phyloP scores from a whole-genome alignment of 2,329 filamentous ascomycete genomes.

The Alternaria sp. region DNA sequence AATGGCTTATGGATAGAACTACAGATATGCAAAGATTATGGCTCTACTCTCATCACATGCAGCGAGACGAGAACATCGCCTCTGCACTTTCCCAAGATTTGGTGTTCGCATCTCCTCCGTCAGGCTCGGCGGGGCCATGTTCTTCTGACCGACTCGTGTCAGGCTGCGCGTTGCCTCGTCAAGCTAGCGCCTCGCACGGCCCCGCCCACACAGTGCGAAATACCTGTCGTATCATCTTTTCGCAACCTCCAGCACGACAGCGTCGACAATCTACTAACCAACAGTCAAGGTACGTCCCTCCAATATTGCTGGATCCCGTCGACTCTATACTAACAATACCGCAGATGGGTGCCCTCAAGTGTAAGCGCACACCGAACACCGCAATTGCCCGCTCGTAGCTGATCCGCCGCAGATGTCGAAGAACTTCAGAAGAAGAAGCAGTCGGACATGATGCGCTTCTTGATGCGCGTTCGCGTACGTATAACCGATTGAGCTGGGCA shows the following conservation, averaged over 20 bases:
- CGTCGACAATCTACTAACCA: conserved; percentile 44
- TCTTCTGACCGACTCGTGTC: background rate
- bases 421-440: conserved; percentile 99
- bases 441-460: conserved; percentile 99
- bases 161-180: background rate
- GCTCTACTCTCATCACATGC: background rate
- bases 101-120: background rate
- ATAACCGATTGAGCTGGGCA: conserved; percentile 14
- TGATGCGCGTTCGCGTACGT: conserved; percentile 76
- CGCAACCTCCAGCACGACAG: conserved; percentile 25
- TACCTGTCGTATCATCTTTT: conserved; percentile 26
- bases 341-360: conserved; percentile 99
- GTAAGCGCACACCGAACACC: conserved; percentile 22
- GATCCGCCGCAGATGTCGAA: conserved; percentile 70
- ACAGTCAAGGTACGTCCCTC: conserved; percentile 43
- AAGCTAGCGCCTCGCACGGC: conserved; percentile 1
- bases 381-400: conserved; percentile 48
- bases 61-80: background rate
- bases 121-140: conserved; percentile 9
- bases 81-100: background rate
- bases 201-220: conserved; percentile 33
- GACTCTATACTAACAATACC: conserved; percentile 27
- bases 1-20: background rate
- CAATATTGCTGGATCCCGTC: background rate
- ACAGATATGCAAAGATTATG: too few relatives aligned